phyloP scores from a whole-genome alignment of 2,329 filamentous ascomycete genomes.

The Leptographium lundbergii region DNA sequence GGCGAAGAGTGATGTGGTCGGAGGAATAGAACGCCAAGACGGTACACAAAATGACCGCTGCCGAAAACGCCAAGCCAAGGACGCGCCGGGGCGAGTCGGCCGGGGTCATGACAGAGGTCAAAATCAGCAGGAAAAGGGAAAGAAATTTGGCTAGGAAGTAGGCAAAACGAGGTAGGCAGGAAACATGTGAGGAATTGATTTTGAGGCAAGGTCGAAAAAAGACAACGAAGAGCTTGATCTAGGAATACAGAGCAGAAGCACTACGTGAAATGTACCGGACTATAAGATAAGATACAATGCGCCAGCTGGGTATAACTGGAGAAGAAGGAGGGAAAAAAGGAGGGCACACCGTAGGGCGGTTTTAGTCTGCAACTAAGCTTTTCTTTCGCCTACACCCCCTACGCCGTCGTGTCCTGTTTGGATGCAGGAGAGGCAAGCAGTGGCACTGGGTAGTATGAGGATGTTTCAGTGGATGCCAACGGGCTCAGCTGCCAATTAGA shows the following conservation, averaged over 20 bases:
- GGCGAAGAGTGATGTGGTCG: background rate
- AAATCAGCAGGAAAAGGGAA: background rate
- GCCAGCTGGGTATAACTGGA: background rate
- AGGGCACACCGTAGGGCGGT: background rate
- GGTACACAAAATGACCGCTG: background rate
- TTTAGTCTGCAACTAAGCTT: background rate
- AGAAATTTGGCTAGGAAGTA: background rate
- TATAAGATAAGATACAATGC: no score
- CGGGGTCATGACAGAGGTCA: background rate
- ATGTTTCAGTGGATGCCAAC: background rate
- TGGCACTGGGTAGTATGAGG: background rate
- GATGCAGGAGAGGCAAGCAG: background rate
- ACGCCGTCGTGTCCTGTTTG: background rate
- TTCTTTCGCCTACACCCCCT: background rate
- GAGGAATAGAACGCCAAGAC: background rate
- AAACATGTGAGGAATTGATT: no score
- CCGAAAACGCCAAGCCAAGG: constrained; percentile 1
- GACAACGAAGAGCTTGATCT: background rate
- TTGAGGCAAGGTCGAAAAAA: background rate
- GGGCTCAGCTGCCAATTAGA: background rate
- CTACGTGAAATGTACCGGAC: no score
- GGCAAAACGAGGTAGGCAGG: background rate
- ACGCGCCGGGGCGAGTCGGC: background rate
- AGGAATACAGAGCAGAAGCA: background rate
- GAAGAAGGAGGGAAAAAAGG: background rate